Evolutionary conservation across 108 stramenopile genomes (phyloP), one percentile per base, ranked within the genome.

Genomic region (Cyclotella kingstonii): DNA sequence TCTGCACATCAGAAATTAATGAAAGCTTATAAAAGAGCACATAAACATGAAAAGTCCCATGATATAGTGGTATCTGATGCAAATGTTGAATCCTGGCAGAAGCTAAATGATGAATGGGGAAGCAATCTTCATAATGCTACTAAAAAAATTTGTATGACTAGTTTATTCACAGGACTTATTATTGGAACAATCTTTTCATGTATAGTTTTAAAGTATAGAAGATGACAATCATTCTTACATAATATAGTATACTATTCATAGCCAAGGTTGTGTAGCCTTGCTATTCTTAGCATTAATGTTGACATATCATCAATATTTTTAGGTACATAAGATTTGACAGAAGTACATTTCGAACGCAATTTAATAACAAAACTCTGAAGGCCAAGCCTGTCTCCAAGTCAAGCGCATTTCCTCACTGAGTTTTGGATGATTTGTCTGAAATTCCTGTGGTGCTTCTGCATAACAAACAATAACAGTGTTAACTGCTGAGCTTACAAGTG

Each of bases 381-480:
- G 87, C 67, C 84, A 89, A 0, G 79, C 79, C 45, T 80, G 54
- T 34, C 71, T 61, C 90, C 90, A 96, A 0, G 86, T 77, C 14
- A 56, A 15, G 8, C 68, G 51, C 78, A 95, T 73, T 14, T 83
- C 61, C 7, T 68, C 56, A 40, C 62, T 79, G 26, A 83, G 48
- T 41, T 84, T 66, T 11, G 90, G 88, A 40, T 90, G 80, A 73
- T 80, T 84, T 14, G 19, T 44, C 53, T 62, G 64, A 8, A 94
- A 76, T 27, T 84, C 82, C 29, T 39, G 59, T 0, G 91, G 87
- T 12, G 81, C 77, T 51, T 96, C 91, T 6, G 92, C 90, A 65
- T 84, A 93, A 60, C 88, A 90, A 3, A 96, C 95, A 44, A 91
- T 81, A 3, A 88, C 83, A 19, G 91, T 94, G 43, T 88, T 78